phyloP scores from a whole-genome alignment of 306 rosid genomes.

The Castanea crenata region DNA sequence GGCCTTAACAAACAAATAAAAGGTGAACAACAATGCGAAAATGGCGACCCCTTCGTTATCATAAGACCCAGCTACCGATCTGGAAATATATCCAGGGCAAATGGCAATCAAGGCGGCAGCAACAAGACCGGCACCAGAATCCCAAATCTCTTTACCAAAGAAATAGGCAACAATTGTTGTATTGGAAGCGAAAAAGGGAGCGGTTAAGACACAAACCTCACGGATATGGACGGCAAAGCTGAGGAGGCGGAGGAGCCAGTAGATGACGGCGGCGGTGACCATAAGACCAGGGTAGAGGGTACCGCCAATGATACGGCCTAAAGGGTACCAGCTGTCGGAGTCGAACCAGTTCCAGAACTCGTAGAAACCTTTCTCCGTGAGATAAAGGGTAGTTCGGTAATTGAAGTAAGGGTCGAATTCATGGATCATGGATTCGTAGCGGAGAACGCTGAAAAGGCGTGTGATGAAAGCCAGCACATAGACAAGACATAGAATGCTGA shows the following conservation, averaged over 20 bases:
- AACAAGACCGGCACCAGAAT: slow-evolving; percentile 89
- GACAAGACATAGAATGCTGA: slow-evolving; percentile 60
- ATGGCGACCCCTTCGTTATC: slow-evolving; percentile 99
- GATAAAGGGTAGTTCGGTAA: slow-evolving; percentile 82
- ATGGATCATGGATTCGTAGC: slow-evolving; percentile 98
- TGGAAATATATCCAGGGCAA: slow-evolving; percentile 92
- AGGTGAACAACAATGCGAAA: slow-evolving; percentile 73
- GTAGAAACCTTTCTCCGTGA: slow-evolving; percentile 76
- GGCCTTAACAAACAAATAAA: slow-evolving; percentile 90
- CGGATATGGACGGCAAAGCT: slow-evolving; percentile 86
- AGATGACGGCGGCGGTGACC: slow-evolving; percentile 91
- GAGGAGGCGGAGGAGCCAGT: slow-evolving; percentile 59
- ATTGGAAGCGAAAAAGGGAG: slow-evolving; percentile 94
- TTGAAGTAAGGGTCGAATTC: slow-evolving; percentile 99
- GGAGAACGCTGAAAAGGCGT: slow-evolving; percentile 92
- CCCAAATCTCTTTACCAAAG: slow-evolving; percentile 95
- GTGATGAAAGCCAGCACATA: slow-evolving; percentile 89
- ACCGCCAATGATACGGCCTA: slow-evolving; percentile 92
- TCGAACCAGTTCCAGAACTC: slow-evolving; percentile 99
- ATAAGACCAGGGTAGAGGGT: slow-evolving; percentile 96
- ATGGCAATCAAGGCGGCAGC: slow-evolving; percentile 93
- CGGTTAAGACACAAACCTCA: slow-evolving; percentile 91
- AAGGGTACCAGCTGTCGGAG: slow-evolving; percentile 93
- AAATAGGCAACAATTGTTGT: slow-evolving; percentile 89
- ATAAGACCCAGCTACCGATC: slow-evolving; percentile 96